Conservation (phyloP, 192 early-diverging fungal genomes). For the Phycomyces blakesleeanus region DNA sequence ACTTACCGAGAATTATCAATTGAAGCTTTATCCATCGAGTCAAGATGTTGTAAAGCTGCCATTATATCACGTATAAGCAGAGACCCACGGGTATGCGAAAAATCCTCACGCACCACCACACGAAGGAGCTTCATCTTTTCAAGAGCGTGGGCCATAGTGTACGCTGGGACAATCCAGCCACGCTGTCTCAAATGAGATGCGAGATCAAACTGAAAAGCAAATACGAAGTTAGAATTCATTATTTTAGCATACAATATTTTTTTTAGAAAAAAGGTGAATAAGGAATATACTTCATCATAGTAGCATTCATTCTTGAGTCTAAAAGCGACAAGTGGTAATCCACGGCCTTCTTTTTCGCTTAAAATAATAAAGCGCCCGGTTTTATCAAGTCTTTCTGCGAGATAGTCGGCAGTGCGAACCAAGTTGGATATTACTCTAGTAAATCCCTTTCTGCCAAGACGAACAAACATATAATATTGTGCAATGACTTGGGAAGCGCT, state of each 20-base stretch:
- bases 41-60: conserved; percentile 22
- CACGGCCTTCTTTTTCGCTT: conserved; percentile 36
- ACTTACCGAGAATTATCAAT: conserved; percentile 16
- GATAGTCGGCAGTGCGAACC: conserved; percentile 49
- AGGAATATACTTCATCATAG: conserved; percentile 30
- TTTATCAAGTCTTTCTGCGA: conserved; percentile 52
- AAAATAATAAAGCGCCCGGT: conserved; percentile 59
- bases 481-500: conserved; percentile 63
- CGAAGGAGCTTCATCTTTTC: conserved; percentile 55
- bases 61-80: conserved; percentile 28
- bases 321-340: conserved; percentile 66
- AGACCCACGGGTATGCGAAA: conserved; percentile 22
- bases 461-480: conserved; percentile 80
- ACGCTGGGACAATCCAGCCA: conserved; percentile 76
- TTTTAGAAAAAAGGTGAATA: too few species aligned
- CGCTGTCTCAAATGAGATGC: conserved; percentile 55
- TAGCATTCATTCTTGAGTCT: conserved; percentile 38
- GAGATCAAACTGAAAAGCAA: conserved; percentile 51
- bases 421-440: conserved; percentile 61
- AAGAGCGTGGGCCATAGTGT: conserved; percentile 48
- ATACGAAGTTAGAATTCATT: conserved; percentile 17
- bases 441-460: conserved; percentile 68
- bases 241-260: too few species aligned
- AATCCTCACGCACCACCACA: conserved; percentile 60
- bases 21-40: conserved; percentile 5